Evolutionary conservation across 2,329 filamentous ascomycete species (phyloP).

Genomic region (Colletotrichum tamarilloi): DNA sequence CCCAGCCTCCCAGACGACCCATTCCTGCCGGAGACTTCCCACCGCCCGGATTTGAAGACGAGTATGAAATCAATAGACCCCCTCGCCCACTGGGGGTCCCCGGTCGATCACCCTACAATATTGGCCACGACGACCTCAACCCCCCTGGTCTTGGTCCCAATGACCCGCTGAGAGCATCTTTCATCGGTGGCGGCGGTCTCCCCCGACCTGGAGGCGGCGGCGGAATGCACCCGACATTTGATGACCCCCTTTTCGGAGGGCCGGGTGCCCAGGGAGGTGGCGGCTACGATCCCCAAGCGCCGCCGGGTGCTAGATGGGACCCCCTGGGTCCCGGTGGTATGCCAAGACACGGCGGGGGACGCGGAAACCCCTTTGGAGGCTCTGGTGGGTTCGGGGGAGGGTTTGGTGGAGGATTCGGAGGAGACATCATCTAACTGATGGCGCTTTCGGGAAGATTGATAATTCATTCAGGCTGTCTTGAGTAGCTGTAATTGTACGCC

Average conservation of each 20-base stretch:
- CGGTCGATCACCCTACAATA: slow-evolving; percentile 70
- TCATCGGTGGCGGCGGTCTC: slow-evolving; percentile 71
- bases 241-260: slow-evolving; percentile 85
- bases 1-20: slow-evolving; percentile 66
- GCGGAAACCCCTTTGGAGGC: slow-evolving; percentile 52
- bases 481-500: slow-evolving; percentile 22
- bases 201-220: slow-evolving; percentile 70
- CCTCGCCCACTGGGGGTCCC: slow-evolving; percentile 56
- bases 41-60: slow-evolving; percentile 93
- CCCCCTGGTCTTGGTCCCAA: slow-evolving; percentile 87
- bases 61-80: slow-evolving; percentile 83
- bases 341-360: slow-evolving; percentile 53
- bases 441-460: neutral
- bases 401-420: slow-evolving; percentile 48
- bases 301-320: slow-evolving; percentile 92
- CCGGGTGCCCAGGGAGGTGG: slow-evolving; percentile 55
- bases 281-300: slow-evolving; percentile 76
- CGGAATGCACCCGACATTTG: slow-evolving; percentile 97
- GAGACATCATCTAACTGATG: slow-evolving; percentile 36
- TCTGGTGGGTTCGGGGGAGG: slow-evolving; percentile 46
- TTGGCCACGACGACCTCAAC: slow-evolving; percentile 89
- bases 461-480: too few relatives aligned
- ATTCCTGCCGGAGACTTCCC: slow-evolving; percentile 79
- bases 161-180: slow-evolving; percentile 79
- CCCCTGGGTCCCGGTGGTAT: slow-evolving; percentile 78